Base-by-base conservation (phyloP, 2,329 filamentous ascomycete genomes). In the Coniochaeta prunicola region DNA sequence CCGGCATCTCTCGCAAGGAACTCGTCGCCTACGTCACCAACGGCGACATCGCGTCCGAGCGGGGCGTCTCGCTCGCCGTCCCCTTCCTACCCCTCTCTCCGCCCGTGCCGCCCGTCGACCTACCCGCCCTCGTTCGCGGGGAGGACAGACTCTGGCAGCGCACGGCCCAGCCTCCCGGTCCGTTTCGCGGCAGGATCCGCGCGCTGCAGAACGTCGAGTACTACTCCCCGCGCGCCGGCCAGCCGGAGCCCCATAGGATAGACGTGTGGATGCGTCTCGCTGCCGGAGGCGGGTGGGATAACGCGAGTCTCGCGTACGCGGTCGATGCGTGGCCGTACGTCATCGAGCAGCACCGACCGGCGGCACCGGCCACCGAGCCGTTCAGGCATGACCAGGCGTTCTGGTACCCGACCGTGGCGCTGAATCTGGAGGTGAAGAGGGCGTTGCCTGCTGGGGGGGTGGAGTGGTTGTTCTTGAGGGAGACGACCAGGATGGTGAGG, bases 341-440 rank as follows among this genome's bases (percentile, higher is more conserved):
- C 26, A 71, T 89, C 15, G 85, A 90, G 69, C 70, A 73, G 1
- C 79, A 74, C 53, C 69, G 75, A 4, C 73, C 73, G 15, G 61
- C 59, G 2, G 61, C 6, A 8, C 53, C 45, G 13, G 67, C 70
- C 34, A 67, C 74, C 59, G 59, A 73, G 69, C 67, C 66, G 56
- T 74, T 70, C 67, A 68, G 57, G 59, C 58, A 69, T 8, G 64
- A 71, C 53, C 68, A 70, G 9, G 64, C 70, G 6, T 85, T 84
- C 64, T 92, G 89, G 90, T 91, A 90, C 69, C 89, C 89, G 0
- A 96, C 90, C 0, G 71, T 96, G 1, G 75, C 86, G 19, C 73
- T 94, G 68, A 91, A 90, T 68, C 66, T 96, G 24, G 90, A 96
- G 62, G 76, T 92, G 40, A 94, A 93, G 76, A 90, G 88, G 69